Evolutionary conservation across 768 basidiomycete genomes (phyloP).

Genomic region (Boletus coccyginus): DNA sequence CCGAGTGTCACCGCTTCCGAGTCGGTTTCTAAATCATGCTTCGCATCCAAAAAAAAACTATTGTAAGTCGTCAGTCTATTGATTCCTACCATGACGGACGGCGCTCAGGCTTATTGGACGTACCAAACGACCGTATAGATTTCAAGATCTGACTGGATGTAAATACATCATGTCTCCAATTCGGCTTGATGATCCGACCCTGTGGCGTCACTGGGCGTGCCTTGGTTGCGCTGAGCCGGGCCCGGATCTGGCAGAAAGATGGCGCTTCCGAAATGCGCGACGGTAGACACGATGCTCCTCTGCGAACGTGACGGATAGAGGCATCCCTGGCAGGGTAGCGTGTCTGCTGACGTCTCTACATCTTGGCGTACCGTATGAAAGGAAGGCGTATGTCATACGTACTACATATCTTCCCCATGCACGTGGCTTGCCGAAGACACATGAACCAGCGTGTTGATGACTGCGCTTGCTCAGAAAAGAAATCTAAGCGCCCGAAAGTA

Average conservation of each 20-base stretch:
- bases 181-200: background rate
- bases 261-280: background rate
- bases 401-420: background rate
- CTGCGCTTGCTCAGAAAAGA: background rate
- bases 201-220: background rate
- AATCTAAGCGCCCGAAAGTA: background rate
- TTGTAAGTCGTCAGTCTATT: background rate
- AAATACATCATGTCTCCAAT: background rate
- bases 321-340: background rate
- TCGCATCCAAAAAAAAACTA: background rate
- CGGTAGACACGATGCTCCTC: background rate
- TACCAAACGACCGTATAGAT: background rate
- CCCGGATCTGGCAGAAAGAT: background rate
- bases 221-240: background rate
- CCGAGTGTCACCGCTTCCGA: background rate
- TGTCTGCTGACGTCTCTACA: background rate
- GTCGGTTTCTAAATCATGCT: background rate
- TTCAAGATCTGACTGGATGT: background rate
- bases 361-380: background rate
- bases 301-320: background rate
- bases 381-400: background rate
- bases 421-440: background rate
- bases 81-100: background rate
- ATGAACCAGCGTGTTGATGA: background rate
- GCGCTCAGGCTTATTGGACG: no score